Base-by-base conservation (phyloP, 1,139 yeast species). In the Scheffersomyces illinoinensis region DNA sequence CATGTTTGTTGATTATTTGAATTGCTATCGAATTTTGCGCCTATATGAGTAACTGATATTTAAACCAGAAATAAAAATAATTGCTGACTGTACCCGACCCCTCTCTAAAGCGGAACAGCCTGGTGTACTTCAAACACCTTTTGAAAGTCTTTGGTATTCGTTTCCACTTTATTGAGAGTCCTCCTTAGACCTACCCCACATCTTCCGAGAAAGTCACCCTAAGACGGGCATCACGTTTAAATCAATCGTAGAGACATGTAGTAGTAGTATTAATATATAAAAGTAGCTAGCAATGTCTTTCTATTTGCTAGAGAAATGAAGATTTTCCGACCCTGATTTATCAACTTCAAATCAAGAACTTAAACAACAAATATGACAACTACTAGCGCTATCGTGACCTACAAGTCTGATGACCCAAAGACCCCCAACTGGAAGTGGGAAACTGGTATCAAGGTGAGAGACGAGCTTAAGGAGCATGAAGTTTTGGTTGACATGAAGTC, bases 401-500 rank as follows among this genome's bases (percentile, higher is more conserved):
- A 56, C 57, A 54, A 54, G 23, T 18, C 47, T n/a, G 47, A 49
- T 20, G 58, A 54, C 43, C 50, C 56, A 18, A 52, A 52, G 33
- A 43, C 54, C 46, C 54, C 50, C 17, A 51, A 54, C 50, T 56
- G 58, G 58, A 56, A 51, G 46, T 43, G 21, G 18, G 54, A 56
- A 26, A 21, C 21, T 10, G 51, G 51, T 6, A 47, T 56, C 19
- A 33, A 43, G n/a, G 58, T 56, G 18, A 54, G 58, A 43, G 57
- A 56, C n/a, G 51, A 54, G 18, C 48, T 56, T 14, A 21, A 50
- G 26, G 52, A 39, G 47, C 26, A 56, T 43, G 58, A 56, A 43
- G 58, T 56, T n/a, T 18, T 56, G 20, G 58, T 56, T n/a, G 58
- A 56, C 21, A 54, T 56, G 57, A n/a, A 43, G 18, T 18, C 58